phyloP scores from a whole-genome alignment of 2,329 filamentous ascomycete species.

The Ophiosphaerella korrae region DNA sequence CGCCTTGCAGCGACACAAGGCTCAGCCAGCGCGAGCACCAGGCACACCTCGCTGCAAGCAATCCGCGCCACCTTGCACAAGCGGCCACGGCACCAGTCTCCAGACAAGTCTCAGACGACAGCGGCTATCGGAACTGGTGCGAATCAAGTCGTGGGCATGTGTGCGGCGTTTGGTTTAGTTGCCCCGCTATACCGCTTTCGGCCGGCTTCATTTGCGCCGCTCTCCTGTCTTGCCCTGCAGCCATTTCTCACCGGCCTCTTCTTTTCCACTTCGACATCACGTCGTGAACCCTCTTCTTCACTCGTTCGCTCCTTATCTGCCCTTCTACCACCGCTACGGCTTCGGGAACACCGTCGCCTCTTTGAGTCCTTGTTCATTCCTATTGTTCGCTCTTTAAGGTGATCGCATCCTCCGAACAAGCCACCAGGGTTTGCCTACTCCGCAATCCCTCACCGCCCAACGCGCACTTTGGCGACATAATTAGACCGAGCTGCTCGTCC shows the following conservation, averaged over 20 bases:
- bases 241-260: slow-evolving; percentile 38
- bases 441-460: slow-evolving; percentile 24
- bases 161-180: slow-evolving; percentile 37
- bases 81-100: slow-evolving; percentile 12
- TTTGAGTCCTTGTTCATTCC: slow-evolving; percentile 43
- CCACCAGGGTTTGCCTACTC: slow-evolving; percentile 31
- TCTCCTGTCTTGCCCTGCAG: slow-evolving; percentile 41
- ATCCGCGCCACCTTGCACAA: slow-evolving; percentile 29
- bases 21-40: slow-evolving; percentile 5
- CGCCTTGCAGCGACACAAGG: slow-evolving; percentile 5
- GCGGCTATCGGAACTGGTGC: slow-evolving; percentile 20
- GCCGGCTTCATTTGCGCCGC: slow-evolving; percentile 41
- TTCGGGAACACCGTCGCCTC: slow-evolving; percentile 35
- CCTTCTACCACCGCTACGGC: slow-evolving; percentile 40
- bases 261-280: slow-evolving; percentile 33
- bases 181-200: slow-evolving; percentile 31
- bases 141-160: slow-evolving; percentile 27
- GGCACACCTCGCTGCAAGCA: slow-evolving; percentile 23
- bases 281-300: slow-evolving; percentile 39
- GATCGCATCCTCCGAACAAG: slow-evolving; percentile 40
- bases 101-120: slow-evolving; percentile 23
- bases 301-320: slow-evolving; percentile 44
- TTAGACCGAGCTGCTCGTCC: slow-evolving; percentile 21
- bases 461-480: slow-evolving; percentile 27
- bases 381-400: slow-evolving; percentile 47